phyloP scores from a whole-genome alignment of 2,329 filamentous ascomycete species.

The Fusarium gaditjirri region DNA sequence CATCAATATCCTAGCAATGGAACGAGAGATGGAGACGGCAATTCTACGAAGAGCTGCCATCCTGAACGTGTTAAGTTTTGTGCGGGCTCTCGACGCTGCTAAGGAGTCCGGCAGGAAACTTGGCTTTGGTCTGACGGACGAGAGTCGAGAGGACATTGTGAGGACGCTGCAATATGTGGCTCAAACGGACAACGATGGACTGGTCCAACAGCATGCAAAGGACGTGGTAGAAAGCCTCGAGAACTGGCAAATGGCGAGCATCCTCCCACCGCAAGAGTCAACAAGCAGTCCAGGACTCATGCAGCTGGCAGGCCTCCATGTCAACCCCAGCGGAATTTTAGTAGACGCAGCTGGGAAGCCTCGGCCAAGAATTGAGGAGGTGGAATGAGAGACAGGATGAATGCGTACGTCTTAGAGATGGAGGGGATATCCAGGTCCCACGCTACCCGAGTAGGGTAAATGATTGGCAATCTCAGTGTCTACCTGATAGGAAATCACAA shows the following conservation, averaged over 20 bases:
- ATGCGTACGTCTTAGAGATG: background rate
- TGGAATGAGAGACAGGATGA: conserved; percentile 59
- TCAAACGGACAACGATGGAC: conserved; percentile 72
- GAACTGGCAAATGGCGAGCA: conserved; percentile 66
- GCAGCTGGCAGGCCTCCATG: conserved; percentile 53
- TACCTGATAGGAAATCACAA: conserved; percentile 33
- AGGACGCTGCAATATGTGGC: conserved; percentile 72
- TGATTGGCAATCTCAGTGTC: conserved; percentile 42
- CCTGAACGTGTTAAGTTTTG: conserved; percentile 69
- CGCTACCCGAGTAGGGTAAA: conserved; percentile 30
- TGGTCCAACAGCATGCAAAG: conserved; percentile 73
- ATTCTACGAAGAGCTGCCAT: conserved; percentile 76
- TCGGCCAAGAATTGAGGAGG: conserved; percentile 66
- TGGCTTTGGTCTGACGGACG: conserved; percentile 64
- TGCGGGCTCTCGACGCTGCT: conserved; percentile 67
- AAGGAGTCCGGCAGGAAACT: conserved; percentile 58
- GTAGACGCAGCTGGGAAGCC: conserved; percentile 41
- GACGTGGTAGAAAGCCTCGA: conserved; percentile 75
- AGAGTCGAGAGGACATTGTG: conserved; percentile 70
- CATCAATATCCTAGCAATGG: conserved; percentile 70
- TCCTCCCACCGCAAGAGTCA: conserved; percentile 54
- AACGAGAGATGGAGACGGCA: conserved; percentile 67
- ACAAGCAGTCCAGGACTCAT: conserved; percentile 42
- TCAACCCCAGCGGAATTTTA: conserved; percentile 46
- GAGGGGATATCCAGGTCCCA: conserved; percentile 8